Conservation (phyloP, 169 alveolate species). For the Babesia ovata region DNA sequence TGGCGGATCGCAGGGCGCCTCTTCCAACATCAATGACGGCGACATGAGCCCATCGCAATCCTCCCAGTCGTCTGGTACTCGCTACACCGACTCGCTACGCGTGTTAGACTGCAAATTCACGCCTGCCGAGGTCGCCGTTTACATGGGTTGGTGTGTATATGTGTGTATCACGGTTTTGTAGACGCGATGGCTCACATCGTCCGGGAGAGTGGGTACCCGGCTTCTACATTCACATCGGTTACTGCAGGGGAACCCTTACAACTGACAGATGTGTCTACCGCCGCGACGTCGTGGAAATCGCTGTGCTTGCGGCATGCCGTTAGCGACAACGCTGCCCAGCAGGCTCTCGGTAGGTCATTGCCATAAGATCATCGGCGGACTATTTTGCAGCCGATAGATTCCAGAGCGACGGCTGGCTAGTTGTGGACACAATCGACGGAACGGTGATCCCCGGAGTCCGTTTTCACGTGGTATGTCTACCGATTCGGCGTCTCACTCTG, state of each 20-base stretch:
- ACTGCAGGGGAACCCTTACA: conserved; percentile 1
- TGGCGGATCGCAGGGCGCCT: not conserved
- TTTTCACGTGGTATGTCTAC: conserved; percentile 40
- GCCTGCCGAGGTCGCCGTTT: conserved; percentile 6
- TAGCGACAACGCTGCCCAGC: conserved; percentile 9
- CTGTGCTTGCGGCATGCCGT: conserved; percentile 23
- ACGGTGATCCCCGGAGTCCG: conserved; percentile 46
- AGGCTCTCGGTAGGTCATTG: conserved; percentile 25
- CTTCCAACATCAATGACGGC: not conserved
- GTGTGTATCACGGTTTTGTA: not conserved
- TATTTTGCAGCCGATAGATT: conserved; percentile 35
- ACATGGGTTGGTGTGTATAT: conserved; percentile 14
- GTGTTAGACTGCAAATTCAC: not conserved
- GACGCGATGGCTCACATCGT: conserved; percentile 33
- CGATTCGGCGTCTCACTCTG: not conserved
- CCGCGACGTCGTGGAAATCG: conserved; percentile 21
- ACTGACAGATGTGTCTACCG: not conserved
- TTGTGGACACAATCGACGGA: not conserved
- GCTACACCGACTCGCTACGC: not conserved
- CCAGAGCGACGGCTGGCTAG: conserved; percentile 32
- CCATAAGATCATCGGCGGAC: not conserved
- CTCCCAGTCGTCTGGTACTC: not conserved
- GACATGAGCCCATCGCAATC: not conserved
- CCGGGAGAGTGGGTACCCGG: conserved; percentile 1
- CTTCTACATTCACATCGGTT: not conserved